Evolutionary conservation across 305 asterid species (phyloP).

Genomic region (Fraxinus sp.): DNA sequence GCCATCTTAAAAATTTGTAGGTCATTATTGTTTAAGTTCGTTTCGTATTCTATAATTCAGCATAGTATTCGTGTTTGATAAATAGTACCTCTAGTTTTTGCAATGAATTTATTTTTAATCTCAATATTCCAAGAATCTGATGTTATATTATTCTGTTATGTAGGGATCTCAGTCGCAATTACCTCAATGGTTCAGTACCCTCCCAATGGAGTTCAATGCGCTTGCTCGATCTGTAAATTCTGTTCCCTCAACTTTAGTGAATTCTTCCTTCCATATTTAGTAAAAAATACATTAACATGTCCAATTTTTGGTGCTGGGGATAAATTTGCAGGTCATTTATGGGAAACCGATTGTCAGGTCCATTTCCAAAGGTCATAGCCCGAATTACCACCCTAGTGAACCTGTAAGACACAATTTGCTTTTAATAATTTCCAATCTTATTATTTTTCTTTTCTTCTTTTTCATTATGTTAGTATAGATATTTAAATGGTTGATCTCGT

Average conservation of each 20-base stretch:
- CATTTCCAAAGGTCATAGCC: conserved; percentile 68
- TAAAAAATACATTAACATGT: not conserved
- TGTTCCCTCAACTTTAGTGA: conserved; percentile 9
- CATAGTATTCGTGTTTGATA: conserved; percentile 3
- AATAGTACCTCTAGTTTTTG: not conserved
- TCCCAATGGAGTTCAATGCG: conserved; percentile 66
- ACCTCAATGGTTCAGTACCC: conserved; percentile 72
- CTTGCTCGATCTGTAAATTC: conserved; percentile 64
- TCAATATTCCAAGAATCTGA: not conserved
- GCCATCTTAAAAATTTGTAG: conserved; percentile 67
- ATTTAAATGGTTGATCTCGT: not conserved
- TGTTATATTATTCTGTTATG: conserved; percentile 15
- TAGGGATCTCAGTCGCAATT: conserved; percentile 92
- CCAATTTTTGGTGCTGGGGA: not conserved
- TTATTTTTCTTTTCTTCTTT: not conserved
- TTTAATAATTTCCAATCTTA: conserved; percentile 3
- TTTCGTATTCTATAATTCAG: conserved; percentile 4
- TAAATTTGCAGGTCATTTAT: conserved; percentile 69
- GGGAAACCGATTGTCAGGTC: conserved; percentile 91
- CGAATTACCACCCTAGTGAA: conserved; percentile 64
- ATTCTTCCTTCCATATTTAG: not conserved
- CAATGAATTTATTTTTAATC: not conserved
- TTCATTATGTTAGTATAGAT: not conserved
- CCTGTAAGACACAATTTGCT: conserved; percentile 50
- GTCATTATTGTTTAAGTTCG: conserved; percentile 22